Evolutionary conservation across 208 protist genomes (phyloP), one percentile per base, ranked within the genome.

Genomic region (Leishmania martiniquensis): DNA sequence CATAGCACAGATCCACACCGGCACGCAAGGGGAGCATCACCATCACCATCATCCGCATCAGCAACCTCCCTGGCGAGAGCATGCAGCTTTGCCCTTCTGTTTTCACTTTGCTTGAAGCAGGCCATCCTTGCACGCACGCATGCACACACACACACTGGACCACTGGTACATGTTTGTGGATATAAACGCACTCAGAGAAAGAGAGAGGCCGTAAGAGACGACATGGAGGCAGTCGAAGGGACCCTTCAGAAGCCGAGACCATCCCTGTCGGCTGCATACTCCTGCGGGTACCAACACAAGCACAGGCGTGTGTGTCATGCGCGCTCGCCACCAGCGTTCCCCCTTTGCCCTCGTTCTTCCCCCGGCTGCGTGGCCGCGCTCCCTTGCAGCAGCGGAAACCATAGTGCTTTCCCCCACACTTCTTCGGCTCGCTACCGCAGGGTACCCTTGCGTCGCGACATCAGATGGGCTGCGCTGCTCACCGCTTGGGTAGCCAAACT

Each of bases 401-500:
- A 13, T 74, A 9, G 9, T 44, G 70, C 15, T 44, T 15, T 13
- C 12, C 60, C 4, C 60, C 15, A 44, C 37, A 7, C 12, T 5
- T n/a, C 42, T 49, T 32, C 25, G 20, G 32, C 65, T 69, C 34
- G 17, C 49, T 74, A 62, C 1, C 67, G 63, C 51, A 65, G 52
- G 2, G 47, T 55, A 12, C 32, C 45, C 13, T 37, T 70, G 4
- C 78, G 73, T 51, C 44, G 63, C 13, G 72, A 75, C 9, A 83
- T 37, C 65, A 83, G 60, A 52, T 83, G 78, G 20, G 78, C 66
- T 4, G 68, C 78, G 47, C 57, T 70, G 52, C 75, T 69, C 54
- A 83, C n/a, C 37, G 67, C 73, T 32, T 71, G 39, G 0, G 66
- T n/a, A 0, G 78, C 73, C 42, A 83, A 47, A n/a, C 29, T 70